phyloP scores from a whole-genome alignment of 345 rosid species.

The Clarkia xantiana region DNA sequence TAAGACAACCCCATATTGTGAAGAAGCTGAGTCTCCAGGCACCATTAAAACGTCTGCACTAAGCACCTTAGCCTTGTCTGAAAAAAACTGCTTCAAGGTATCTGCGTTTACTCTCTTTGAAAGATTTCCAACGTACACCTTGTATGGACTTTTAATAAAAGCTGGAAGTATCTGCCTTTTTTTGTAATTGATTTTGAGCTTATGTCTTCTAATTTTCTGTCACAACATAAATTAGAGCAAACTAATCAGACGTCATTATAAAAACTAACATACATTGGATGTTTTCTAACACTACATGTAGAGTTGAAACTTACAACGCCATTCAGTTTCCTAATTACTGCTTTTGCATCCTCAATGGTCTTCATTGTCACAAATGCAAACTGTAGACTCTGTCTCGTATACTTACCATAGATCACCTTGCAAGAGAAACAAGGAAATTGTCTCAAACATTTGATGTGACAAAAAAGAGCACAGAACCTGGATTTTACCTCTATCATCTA shows the following conservation, averaged over 20 bases:
- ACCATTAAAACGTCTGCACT: constrained; percentile 73
- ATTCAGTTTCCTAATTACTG: constrained; percentile 66
- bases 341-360: constrained; percentile 69
- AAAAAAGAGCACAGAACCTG: not conserved
- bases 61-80: constrained; percentile 61
- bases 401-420: constrained; percentile 82
- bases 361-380: constrained; percentile 86
- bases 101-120: constrained; percentile 66
- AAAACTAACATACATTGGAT: not conserved
- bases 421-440: not conserved
- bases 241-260: not conserved
- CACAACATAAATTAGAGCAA: not conserved
- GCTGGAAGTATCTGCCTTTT: constrained; percentile 30
- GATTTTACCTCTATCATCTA: not conserved
- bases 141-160: constrained; percentile 51
- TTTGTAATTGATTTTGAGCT: constrained; percentile 70
- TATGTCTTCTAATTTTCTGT: constrained; percentile 69
- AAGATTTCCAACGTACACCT: constrained; percentile 83
- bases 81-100: constrained; percentile 42
- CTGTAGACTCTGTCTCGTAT: constrained; percentile 58
- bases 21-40: constrained; percentile 79
- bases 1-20: constrained; percentile 71
- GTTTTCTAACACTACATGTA: not conserved
- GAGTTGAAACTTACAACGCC: constrained; percentile 39
- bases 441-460: too few species aligned